A percentile compares a stretch with the other conserved stretches of the same genome.
Evolutionary conservation across 2,329 filamentous ascomycete genomes (phyloP).

Genomic region (Colletotrichum incanum): DNA sequence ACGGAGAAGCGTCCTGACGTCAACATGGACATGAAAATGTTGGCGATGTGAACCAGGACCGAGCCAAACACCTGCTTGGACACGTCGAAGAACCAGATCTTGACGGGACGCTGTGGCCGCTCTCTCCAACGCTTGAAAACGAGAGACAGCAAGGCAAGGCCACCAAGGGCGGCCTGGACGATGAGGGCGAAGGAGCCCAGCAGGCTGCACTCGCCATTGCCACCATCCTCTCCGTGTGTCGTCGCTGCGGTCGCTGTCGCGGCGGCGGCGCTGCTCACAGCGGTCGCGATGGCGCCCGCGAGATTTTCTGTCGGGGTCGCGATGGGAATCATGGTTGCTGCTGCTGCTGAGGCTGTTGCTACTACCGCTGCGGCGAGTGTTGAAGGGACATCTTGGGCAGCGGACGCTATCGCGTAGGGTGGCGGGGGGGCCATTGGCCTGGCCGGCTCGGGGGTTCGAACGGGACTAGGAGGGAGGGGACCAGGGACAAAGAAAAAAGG

Average conservation of each 20-base stretch:
- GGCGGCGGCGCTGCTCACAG: constrained; percentile 50
- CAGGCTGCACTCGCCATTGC: constrained; percentile 83
- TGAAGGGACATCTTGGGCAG: constrained; percentile 35
- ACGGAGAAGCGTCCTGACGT: constrained; percentile 88
- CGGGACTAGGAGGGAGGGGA: constrained; percentile 24
- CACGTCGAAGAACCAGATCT: constrained; percentile 98
- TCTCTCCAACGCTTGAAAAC: constrained; percentile 96
- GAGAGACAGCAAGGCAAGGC: constrained; percentile 85
- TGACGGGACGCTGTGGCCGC: constrained; percentile 89
- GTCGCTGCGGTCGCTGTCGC: constrained; percentile 48
- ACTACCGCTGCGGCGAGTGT: constrained; percentile 33
- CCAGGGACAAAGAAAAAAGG: constrained; percentile 7
- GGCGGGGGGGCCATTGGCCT: constrained; percentile 40
- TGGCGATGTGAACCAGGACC: constrained; percentile 90
- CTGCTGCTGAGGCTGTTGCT: constrained; percentile 31
- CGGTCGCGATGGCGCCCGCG: constrained; percentile 48
- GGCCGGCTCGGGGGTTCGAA: constrained; percentile 20
- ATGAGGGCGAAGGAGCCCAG: constrained; percentile 92
- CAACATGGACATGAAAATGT: constrained; percentile 96
- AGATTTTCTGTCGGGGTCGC: constrained; percentile 42
- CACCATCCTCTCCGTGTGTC: constrained; percentile 59
- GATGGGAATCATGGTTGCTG: constrained; percentile 34
- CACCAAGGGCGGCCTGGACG: constrained; percentile 89
- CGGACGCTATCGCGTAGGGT: constrained; percentile 40
- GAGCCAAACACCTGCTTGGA: constrained; percentile 98